Evolutionary conservation across 192 early-diverging fungal genomes (phyloP).

Genomic region (Pilobolus umbonatus): DNA sequence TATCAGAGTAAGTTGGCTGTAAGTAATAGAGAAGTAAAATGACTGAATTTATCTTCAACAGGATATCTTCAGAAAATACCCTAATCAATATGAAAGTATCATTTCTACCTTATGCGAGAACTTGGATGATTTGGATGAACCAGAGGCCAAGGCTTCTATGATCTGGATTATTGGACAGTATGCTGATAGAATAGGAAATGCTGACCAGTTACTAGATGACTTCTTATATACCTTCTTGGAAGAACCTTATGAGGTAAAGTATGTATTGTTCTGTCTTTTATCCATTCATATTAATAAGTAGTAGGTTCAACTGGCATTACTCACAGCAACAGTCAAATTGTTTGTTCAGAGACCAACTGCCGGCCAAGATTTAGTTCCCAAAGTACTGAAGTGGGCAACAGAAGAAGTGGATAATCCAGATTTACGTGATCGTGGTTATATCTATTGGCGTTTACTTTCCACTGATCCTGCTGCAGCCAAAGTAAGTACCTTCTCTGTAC

Average conservation of each 20-base stretch:
- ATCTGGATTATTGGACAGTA: conserved; percentile 99
- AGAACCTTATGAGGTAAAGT: conserved; percentile 65
- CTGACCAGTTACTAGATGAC: conserved; percentile 80
- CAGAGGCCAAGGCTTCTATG: conserved; percentile 97
- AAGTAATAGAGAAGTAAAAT: neutral
- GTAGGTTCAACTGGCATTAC: conserved; percentile 83
- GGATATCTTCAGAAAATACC: conserved; percentile 98
- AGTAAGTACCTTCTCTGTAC: conserved; percentile 25
- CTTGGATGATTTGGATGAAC: conserved; percentile 92
- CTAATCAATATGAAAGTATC: conserved; percentile 92
- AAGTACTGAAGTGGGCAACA: conserved; percentile 91
- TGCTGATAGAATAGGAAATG: conserved; percentile 94
- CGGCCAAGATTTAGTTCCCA: conserved; percentile 90
- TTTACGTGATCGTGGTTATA: conserved; percentile 94
- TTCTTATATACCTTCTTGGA: conserved; percentile 91
- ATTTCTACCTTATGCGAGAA: conserved; percentile 93
- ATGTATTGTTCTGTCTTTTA: neutral
- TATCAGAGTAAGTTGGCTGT: conserved; percentile 58
- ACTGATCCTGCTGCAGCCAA: conserved; percentile 91
- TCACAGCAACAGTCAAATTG: conserved; percentile 95
- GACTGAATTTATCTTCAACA: conserved; percentile 20
- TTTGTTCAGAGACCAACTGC: conserved; percentile 90
- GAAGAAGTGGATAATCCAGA: conserved; percentile 96
- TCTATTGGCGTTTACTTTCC: conserved; percentile 96
- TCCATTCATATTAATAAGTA: too few species aligned